A percentile compares a stretch with the other conserved stretches of the same genome.
Conservation (phyloP, 139 green algal genomes). For the Astrephomene gubernaculifera region DNA sequence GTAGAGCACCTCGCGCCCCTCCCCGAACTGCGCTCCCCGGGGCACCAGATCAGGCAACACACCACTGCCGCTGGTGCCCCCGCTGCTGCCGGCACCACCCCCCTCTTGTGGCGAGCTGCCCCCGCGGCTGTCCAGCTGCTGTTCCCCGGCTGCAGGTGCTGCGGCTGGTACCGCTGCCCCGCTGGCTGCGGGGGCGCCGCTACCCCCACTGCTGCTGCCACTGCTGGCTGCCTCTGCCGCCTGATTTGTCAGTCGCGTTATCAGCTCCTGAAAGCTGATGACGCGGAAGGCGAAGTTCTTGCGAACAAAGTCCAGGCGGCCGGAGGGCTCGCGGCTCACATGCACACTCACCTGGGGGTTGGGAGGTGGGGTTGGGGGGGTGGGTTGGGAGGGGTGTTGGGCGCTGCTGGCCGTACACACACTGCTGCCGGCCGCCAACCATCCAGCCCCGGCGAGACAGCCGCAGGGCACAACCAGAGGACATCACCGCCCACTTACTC, state of each 20-base stretch:
- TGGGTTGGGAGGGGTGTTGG: background rate
- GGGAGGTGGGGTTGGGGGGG: background rate
- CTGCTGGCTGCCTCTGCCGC: background rate
- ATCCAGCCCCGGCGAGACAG: background rate
- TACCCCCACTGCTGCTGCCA: background rate
- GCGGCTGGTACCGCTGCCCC: background rate
- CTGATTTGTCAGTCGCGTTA: constrained; percentile 8
- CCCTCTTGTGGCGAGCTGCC: no score
- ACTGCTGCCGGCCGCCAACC: background rate
- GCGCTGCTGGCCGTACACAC: background rate
- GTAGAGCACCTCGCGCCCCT: constrained; percentile 56
- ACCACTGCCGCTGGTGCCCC: background rate
- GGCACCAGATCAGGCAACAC: constrained; percentile 12
- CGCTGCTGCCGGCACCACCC: background rate
- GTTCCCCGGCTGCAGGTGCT: no score
- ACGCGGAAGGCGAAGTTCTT: constrained; percentile 72
- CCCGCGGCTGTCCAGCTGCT: no score
- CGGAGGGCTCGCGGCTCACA: constrained; percentile 44
- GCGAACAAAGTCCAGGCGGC: constrained; percentile 65
- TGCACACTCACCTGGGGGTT: constrained; percentile 55
- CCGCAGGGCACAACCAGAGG: background rate
- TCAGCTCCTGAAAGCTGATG: constrained; percentile 60
- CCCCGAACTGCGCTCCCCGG: background rate
- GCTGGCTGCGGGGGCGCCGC: background rate
- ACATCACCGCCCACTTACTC: background rate